Conservation (phyloP, 2,329 filamentous ascomycete genomes). For the Fusarium dimerum region DNA sequence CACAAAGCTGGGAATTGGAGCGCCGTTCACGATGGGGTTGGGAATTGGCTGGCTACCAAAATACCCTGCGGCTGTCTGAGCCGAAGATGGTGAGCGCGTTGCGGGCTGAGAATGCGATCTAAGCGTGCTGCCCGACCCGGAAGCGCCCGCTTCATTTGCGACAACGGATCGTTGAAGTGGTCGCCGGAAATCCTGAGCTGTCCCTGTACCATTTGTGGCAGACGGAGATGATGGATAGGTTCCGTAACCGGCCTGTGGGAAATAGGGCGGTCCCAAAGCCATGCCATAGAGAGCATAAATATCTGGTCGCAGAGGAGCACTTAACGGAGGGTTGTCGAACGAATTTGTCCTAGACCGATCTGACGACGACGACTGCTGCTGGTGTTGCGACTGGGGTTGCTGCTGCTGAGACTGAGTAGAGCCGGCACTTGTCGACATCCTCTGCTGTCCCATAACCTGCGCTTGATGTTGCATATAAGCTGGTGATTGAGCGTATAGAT, state of each 20-base stretch:
- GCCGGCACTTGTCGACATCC: conserved; percentile 16
- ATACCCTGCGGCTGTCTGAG: conserved; percentile 26
- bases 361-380: conserved; percentile 31
- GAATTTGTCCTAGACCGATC: conserved; percentile 63
- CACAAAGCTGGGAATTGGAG: conserved; percentile 56
- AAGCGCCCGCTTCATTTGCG: conserved; percentile 48
- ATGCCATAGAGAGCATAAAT: conserved; percentile 53
- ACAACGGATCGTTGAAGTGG: conserved; percentile 56
- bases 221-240: conserved; percentile 61
- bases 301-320: conserved; percentile 59
- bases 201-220: conserved; percentile 40
- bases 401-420: conserved; percentile 34
- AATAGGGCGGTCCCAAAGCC: conserved; percentile 46
- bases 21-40: conserved; percentile 47
- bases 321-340: conserved; percentile 61
- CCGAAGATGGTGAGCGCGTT: conserved; percentile 44
- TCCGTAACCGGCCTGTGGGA: conserved; percentile 48
- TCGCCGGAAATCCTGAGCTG: conserved; percentile 55
- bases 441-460: conserved; percentile 35
- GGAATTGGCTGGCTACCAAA: conserved; percentile 36
- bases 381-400: conserved; percentile 3
- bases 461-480: conserved; percentile 31
- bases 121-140: conserved; percentile 54
- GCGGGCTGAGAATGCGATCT: conserved; percentile 69
- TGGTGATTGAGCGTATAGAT: conserved; percentile 32